Evolutionary conservation across 2,329 filamentous ascomycete genomes (phyloP).

Genomic region (Aureobasidium sp.): DNA sequence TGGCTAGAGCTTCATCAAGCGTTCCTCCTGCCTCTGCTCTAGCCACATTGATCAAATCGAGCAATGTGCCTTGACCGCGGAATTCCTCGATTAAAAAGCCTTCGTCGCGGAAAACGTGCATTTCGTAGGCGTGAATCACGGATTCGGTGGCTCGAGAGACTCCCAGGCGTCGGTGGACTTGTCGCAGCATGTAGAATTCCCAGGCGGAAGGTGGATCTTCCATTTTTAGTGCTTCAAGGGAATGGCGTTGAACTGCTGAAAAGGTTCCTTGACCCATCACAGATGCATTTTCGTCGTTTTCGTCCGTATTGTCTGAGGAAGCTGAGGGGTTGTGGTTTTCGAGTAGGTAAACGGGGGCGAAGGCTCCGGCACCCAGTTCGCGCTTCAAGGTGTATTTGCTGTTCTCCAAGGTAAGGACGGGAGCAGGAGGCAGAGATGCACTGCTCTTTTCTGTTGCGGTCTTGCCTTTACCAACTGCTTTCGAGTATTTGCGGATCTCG

Average conservation of each 20-base stretch:
- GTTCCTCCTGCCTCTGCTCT: conserved; percentile 47
- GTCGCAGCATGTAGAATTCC: conserved; percentile 94
- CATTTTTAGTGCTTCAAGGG: conserved; percentile 85
- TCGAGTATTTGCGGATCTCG: conserved; percentile 77
- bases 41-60: conserved; percentile 89
- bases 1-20: conserved; percentile 84
- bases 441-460: conserved; percentile 50
- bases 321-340: conserved; percentile 45
- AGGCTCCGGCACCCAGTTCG: conserved; percentile 87
- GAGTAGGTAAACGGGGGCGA: conserved; percentile 88
- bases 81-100: conserved; percentile 83
- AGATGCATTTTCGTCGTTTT: conserved; percentile 37
- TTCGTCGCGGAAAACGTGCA: conserved; percentile 87
- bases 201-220: conserved; percentile 80
- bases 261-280: conserved; percentile 54
- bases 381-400: conserved; percentile 68
- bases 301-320: conserved; percentile 26
- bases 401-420: conserved; percentile 59
- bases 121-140: conserved; percentile 74
- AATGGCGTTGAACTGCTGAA: conserved; percentile 42
- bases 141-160: conserved; percentile 61
- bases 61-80: conserved; percentile 78
- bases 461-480: conserved; percentile 51
- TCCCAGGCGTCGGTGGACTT: conserved; percentile 67
- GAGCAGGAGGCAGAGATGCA: conserved; percentile 48